Evolutionary conservation across 306 rosid genomes (phyloP), one percentile per base, ranked within the genome.

Genomic region (Canavalia gladiata): DNA sequence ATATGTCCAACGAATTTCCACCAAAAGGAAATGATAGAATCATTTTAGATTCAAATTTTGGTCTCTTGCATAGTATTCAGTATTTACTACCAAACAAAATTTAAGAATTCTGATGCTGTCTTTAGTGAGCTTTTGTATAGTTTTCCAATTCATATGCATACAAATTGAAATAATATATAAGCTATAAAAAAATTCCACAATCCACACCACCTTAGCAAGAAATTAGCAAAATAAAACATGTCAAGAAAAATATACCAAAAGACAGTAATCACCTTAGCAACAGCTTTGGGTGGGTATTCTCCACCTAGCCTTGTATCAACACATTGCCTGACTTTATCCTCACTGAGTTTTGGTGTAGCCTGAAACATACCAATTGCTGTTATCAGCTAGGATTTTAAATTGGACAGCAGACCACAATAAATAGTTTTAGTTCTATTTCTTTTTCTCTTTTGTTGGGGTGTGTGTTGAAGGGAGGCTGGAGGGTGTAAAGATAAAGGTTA

Each of bases 271-370:
- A 93, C 97, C 97, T 93, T 93, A 13, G 97, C 97, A 84, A 91
- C 96, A n/a, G 97, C 97, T 92, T 93, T 93, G 18, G 96, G 94
- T 12, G 97, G 97, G 78, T 87, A 93, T 39, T 93, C 97, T 90
- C 91, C 96, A 25, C 92, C 92, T 3, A 93, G 90, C 87, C 91
- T 91, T 74, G 94, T 75, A 82, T 94, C 98, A 84, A 94, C 85
- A 58, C 97, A 94, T 79, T 91, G 97, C 88, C 87, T 90, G 78
- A 92, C 98, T 85, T 94, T 91, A 82, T 94, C 98, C 73, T 94
- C 98, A 43, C 98, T 91, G 54, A 94, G 98, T 85, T 90, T 94
- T 58, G 98, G 98, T 31, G 97, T 92, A 82, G 98, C 97, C 98
- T 94, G 85, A 74, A 64, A 90, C 77, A 69, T 65, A 71, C 39